A percentile compares a stretch with the other conserved stretches of the same genome.
These are phyloP conservation scores for Pseudocercospora cruenta DNA, from an alignment of 2,329 filamentous ascomycete genomes.

Conservation along the genomic window DNA sequence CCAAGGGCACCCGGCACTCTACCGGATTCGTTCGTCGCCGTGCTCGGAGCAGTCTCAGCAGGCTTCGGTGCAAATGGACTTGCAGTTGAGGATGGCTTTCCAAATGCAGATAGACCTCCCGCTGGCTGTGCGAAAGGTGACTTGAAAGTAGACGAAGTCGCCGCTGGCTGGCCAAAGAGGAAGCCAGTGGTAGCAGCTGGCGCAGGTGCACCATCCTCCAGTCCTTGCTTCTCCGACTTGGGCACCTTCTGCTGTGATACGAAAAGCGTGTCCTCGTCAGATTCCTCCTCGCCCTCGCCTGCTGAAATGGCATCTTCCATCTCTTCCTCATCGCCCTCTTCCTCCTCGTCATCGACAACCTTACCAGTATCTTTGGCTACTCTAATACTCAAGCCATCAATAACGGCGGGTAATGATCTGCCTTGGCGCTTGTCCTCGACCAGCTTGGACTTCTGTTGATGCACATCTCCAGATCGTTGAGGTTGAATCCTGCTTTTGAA, in stretches of 20 bases:
- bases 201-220: not conserved
- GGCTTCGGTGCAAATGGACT: slow-evolving; percentile 13
- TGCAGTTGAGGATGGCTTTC: slow-evolving; percentile 20
- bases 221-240: slow-evolving; percentile 1
- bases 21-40: not conserved
- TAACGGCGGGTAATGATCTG: slow-evolving; percentile 59
- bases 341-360: slow-evolving; percentile 49
- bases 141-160: slow-evolving; percentile 1
- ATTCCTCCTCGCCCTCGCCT: slow-evolving; percentile 30
- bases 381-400: slow-evolving; percentile 59
- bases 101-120: slow-evolving; percentile 17
- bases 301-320: slow-evolving; percentile 36
- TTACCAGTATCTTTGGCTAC: slow-evolving; percentile 55
- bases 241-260: slow-evolving; percentile 38
- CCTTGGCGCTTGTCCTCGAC: slow-evolving; percentile 63
- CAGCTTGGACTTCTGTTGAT: slow-evolving; percentile 47
- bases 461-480: slow-evolving; percentile 30
- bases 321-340: slow-evolving; percentile 24
- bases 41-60: not conserved
- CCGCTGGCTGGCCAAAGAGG: slow-evolving; percentile 18
- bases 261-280: slow-evolving; percentile 46
- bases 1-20: not conserved
- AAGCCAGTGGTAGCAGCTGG: slow-evolving; percentile 8
- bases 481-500: slow-evolving; percentile 40
- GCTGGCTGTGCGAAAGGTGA: not conserved